Evolutionary conservation across 495 filamentous ascomycete genomes (phyloP).

Genomic region (Hypoxylon fuscum): DNA sequence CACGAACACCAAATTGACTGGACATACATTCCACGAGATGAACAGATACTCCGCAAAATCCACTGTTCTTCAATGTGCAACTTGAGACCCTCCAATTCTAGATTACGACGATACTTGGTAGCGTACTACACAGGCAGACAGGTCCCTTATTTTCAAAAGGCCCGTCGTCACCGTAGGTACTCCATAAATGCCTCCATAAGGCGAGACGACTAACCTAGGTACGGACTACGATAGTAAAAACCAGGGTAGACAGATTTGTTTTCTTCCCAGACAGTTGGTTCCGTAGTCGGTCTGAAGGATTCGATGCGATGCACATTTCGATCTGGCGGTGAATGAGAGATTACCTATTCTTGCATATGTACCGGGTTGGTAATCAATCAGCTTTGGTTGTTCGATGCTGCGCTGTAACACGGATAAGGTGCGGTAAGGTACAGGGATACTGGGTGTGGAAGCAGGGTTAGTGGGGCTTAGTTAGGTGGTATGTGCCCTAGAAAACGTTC

Average conservation of each 20-base stretch:
- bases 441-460: neutral
- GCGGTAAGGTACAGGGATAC: neutral
- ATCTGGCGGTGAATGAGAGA: conserved; percentile 42
- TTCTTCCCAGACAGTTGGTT: conserved; percentile 34
- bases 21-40: neutral
- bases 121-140: too few relatives aligned
- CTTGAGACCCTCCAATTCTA: too few relatives aligned
- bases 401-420: conserved; percentile 1
- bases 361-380: conserved; percentile 39
- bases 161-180: too few relatives aligned
- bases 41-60: conserved; percentile 6
- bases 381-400: conserved; percentile 20
- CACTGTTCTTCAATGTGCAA: neutral
- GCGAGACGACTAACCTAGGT: too few relatives aligned
- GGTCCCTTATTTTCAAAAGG: too few relatives aligned
- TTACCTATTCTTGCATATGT: conserved; percentile 11
- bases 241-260: conserved; percentile 25
- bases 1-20: too few relatives aligned
- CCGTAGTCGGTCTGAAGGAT: conserved; percentile 38
- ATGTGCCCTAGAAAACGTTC: too few relatives aligned
- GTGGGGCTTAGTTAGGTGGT: too few relatives aligned
- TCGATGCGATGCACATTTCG: conserved; percentile 21
- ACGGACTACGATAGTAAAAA: conserved; percentile 4
- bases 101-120: too few relatives aligned
- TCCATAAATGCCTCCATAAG: too few relatives aligned